Evolutionary conservation across 805 yeast species (phyloP), one percentile per base, ranked within the genome.

Genomic region (Saccharomycopsis selenospora): DNA sequence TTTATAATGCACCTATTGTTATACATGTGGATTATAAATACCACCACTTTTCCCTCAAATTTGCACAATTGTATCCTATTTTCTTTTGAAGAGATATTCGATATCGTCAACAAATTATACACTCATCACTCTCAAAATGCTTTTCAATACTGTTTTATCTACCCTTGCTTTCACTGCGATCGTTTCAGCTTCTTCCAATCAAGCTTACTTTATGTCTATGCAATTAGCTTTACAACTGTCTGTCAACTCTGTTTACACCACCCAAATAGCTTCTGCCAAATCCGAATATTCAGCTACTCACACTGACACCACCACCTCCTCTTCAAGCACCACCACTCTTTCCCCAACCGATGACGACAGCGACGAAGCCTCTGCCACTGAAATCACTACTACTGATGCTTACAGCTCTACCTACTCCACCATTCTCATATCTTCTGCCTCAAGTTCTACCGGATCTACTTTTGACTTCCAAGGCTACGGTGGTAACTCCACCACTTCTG

Each of bases 271-370:
- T 33, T 20, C 38, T 33, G 17, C 17, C 38, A 33, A 14, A 17
- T 33, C 38, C 17, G 38, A 33, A 33, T 33, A 33, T 20, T 33
- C 38, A 14, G 38, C 38, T 14, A 33, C 38, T 33, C 38, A 33
- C 38, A 33, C 38, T 20, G 18, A n/a, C n/a, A n/a, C n/a, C n/a
- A n/a, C n/a, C n/a, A n/a, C n/a, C n/a, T n/a, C n/a, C n/a, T n/a
- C n/a, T n/a, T n/a, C n/a, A n/a, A n/a, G n/a, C n/a, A n/a, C n/a
- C n/a, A n/a, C n/a, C n/a, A n/a, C n/a, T n/a, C n/a, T n/a, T n/a
- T n/a, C n/a, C n/a, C n/a, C n/a, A n/a, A n/a, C n/a, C n/a, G n/a
- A n/a, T n/a, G n/a, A n/a, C n/a, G n/a, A n/a, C n/a, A n/a, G n/a
- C n/a, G n/a, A n/a, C n/a, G n/a, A n/a, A n/a, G n/a, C n/a, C n/a